Base-by-base conservation (phyloP, 2,329 filamentous ascomycete species). In the Simplicillium aogashimaense region DNA sequence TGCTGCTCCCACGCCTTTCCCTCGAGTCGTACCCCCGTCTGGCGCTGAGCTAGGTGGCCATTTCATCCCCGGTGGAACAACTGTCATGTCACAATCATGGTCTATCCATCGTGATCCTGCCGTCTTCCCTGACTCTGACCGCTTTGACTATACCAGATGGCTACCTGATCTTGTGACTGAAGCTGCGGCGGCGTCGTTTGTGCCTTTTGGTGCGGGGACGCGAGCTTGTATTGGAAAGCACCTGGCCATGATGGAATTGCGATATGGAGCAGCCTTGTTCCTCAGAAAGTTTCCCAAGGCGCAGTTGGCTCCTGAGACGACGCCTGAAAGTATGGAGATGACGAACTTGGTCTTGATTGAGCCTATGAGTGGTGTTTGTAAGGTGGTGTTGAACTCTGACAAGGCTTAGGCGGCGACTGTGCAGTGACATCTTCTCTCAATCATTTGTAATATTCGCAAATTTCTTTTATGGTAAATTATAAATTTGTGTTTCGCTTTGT, bases 171-270 rank as follows among this genome's bases (percentile, higher is more conserved):
- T 43, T 7, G 45, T 52, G 16, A 64, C 46, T 4, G 51, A 44
- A 35, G 55, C 50, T 9, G 66, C 67, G 58, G 73, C 67, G 43
- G 61, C 64, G 3, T 63, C 65, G 0, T 74, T 65, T 38, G 59
- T 68, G 37, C 64, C 71, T 0, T 77, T 76, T 48, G 72, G 72
- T 2, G 64, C 60, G 5, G 72, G 73, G 13, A 20, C 11, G 12
- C 32, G 42, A 60, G 55, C 52, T 2, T 80, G 76, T 42, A 57
- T 80, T 12, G 75, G 75, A 2, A 54, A 74, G 18, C 71, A 78
- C 43, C 60, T 80, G n/a, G 74, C 75, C 0, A 57, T 59, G 25
- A 71, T 73, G 55, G 73, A 78, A 47, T 47, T 78, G 20, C 60
- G 72, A 4, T 63, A 73, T 34, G 69, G 62, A 0, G 60, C 65